phyloP scores from a whole-genome alignment of 2,329 filamentous ascomycete genomes.

The Penicillium sp. region DNA sequence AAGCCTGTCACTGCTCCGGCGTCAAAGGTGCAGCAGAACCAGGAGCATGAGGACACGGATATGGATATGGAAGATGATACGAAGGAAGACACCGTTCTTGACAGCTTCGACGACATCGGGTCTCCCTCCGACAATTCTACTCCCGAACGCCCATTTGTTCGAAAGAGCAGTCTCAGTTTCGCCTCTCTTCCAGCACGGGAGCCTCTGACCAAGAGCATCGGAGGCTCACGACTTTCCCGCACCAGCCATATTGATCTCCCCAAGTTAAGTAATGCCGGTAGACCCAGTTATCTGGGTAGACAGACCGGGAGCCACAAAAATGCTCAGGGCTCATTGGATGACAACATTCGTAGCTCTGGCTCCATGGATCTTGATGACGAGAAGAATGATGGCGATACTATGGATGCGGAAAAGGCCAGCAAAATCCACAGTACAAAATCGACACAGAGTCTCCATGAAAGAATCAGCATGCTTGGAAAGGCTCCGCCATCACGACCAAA shows the following conservation, averaged over 20 bases:
- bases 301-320: conserved; percentile 63
- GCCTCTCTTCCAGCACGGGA: conserved; percentile 89
- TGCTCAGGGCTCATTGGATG: conserved; percentile 35
- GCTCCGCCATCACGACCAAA: conserved; percentile 48
- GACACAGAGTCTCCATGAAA: conserved; percentile 89
- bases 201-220: conserved; percentile 81
- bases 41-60: conserved; percentile 10
- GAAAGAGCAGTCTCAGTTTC: conserved; percentile 95
- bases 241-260: conserved; percentile 74
- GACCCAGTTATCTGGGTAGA: conserved; percentile 72
- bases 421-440: conserved; percentile 79
- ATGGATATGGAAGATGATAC: conserved; percentile 22
- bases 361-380: conserved; percentile 56
- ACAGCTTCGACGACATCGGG: conserved; percentile 47
- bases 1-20: conserved; percentile 12
- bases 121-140: conserved; percentile 51
- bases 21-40: not conserved
- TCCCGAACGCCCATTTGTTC: conserved; percentile 65
- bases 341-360: conserved; percentile 49
- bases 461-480: conserved; percentile 75
- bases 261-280: conserved; percentile 46
- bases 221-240: conserved; percentile 66
- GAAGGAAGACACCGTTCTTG: conserved; percentile 35
- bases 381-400: conserved; percentile 49
- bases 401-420: conserved; percentile 55